Conservation (phyloP, 1,139 yeast genomes). For the Blastobotrys serpentis region DNA sequence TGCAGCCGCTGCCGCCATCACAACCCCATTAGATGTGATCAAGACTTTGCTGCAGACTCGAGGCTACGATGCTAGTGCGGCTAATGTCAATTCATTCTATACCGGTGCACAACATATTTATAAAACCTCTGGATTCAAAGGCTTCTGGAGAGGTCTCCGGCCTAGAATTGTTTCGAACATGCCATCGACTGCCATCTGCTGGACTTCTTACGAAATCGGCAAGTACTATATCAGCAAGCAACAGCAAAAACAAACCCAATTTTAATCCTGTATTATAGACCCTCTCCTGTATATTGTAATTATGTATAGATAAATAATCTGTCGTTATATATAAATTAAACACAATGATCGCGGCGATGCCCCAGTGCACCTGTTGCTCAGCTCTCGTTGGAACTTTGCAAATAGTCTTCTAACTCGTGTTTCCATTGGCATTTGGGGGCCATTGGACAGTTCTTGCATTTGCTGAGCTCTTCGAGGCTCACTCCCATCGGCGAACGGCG, state of each 20-base stretch:
- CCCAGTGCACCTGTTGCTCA: too few species aligned
- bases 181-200: constrained; percentile 95
- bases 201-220: constrained; percentile 99
- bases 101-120: constrained; percentile 73
- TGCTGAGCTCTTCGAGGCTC: constrained; percentile 21
- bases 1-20: constrained; percentile 92
- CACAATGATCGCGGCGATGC: background rate
- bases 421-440: constrained; percentile 28
- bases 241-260: constrained; percentile 8
- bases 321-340: too few species aligned
- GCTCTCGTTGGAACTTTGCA: too few species aligned
- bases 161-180: constrained; percentile 92
- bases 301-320: background rate
- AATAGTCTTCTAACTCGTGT: constrained; percentile 13
- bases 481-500: constrained; percentile 32
- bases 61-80: constrained; percentile 45
- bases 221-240: constrained; percentile 54
- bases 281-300: background rate
- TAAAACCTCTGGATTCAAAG: constrained; percentile 60
- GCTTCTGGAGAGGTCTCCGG: constrained; percentile 80
- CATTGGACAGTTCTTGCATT: constrained; percentile 28
- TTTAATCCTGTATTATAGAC: constrained; percentile 8
- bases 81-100: constrained; percentile 58
- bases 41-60: constrained; percentile 87
- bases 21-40: constrained; percentile 93